Percentiles rank a stretch among this genome's conserved stretches.
Evolutionary conservation across 208 protist species (phyloP).

Genomic region (Trichomonas vaginalis): DNA sequence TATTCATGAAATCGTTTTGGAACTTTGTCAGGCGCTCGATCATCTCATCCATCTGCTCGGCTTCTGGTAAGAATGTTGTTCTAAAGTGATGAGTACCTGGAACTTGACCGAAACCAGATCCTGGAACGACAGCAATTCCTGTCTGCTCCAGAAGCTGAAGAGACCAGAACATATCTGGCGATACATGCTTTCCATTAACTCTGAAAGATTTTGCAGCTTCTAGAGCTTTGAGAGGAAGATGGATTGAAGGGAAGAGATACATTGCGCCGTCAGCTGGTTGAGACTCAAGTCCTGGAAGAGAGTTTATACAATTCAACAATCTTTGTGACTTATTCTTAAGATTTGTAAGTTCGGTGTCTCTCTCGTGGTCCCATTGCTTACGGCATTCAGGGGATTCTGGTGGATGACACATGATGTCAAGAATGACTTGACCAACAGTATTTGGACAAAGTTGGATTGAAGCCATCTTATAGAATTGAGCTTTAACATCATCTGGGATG

Average conservation of each 20-base stretch:
- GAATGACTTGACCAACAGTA: slow-evolving; percentile 71
- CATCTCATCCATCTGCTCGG: slow-evolving; percentile 64
- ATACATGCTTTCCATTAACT: slow-evolving; percentile 36
- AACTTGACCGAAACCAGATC: slow-evolving; percentile 57
- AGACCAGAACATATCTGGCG: slow-evolving; percentile 77
- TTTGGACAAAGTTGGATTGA: slow-evolving; percentile 71
- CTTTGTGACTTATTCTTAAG: slow-evolving; percentile 19
- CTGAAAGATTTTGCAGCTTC: slow-evolving; percentile 14
- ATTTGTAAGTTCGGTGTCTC: slow-evolving; percentile 61
- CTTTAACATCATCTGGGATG: slow-evolving; percentile 41
- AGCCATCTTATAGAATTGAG: slow-evolving; percentile 75
- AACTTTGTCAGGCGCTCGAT: slow-evolving; percentile 22
- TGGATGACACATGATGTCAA: slow-evolving; percentile 78
- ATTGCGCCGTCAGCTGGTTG: slow-evolving; percentile 67
- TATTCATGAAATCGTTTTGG: slow-evolving; percentile 28
- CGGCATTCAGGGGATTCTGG: slow-evolving; percentile 68
- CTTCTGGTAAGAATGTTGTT: slow-evolving; percentile 90
- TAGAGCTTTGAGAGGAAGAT: slow-evolving; percentile 33
- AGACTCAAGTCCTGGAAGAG: slow-evolving; percentile 67
- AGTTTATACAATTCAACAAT: slow-evolving; percentile 58
- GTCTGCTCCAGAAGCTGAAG: slow-evolving; percentile 74
- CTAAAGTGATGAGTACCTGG: slow-evolving; percentile 83
- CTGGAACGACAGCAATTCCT: slow-evolving; percentile 62
- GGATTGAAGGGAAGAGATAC: slow-evolving; percentile 81
- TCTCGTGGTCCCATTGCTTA: slow-evolving; percentile 41